Evolutionary conservation across 2,329 filamentous ascomycete species (phyloP).

Genomic region (Neonectria coccinea): DNA sequence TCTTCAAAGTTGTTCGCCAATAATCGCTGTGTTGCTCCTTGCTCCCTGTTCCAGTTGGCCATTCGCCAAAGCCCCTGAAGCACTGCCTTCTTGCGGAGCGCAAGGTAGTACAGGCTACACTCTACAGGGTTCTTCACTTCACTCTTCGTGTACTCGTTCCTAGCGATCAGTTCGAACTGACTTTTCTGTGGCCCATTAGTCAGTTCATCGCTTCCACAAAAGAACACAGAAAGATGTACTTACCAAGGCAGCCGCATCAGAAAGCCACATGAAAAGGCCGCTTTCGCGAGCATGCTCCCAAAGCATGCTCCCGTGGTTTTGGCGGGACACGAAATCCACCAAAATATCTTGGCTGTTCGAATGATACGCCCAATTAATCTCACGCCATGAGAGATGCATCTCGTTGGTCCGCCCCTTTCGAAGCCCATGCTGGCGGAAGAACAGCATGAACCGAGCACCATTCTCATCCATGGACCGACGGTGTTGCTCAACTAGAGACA

Average conservation of each 20-base stretch:
- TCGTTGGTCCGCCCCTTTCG: constrained; percentile 74
- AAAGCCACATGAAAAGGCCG: constrained; percentile 95
- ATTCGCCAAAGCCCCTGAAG: constrained; percentile 95
- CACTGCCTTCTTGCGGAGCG: constrained; percentile 89
- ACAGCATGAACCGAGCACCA: constrained; percentile 86
- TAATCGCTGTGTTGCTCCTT: constrained; percentile 80
- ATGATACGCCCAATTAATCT: constrained; percentile 88
- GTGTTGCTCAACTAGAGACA: constrained; percentile 86
- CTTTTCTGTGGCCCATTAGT: constrained; percentile 50
- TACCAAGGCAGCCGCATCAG: constrained; percentile 81
- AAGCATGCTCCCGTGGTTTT: constrained; percentile 81
- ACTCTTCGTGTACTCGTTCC: constrained; percentile 91
- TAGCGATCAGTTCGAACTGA: constrained; percentile 90
- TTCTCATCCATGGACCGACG: constrained; percentile 91
- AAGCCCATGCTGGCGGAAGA: constrained; percentile 84
- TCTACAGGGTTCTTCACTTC: constrained; percentile 91
- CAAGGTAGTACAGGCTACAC: constrained; percentile 91
- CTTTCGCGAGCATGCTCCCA: constrained; percentile 90
- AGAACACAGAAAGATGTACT: constrained; percentile 45
- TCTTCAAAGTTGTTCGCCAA: constrained; percentile 93
- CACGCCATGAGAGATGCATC: constrained; percentile 78
- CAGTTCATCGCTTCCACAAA: constrained; percentile 10
- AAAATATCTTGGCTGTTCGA: constrained; percentile 90
- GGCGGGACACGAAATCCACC: constrained; percentile 81
- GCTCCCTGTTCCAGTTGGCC: constrained; percentile 89